Percentiles rank a stretch among this genome's conserved stretches.
These are phyloP conservation scores for Asterochloris erici DNA, from an alignment of 139 green algal genomes.

Conservation along the genomic window DNA sequence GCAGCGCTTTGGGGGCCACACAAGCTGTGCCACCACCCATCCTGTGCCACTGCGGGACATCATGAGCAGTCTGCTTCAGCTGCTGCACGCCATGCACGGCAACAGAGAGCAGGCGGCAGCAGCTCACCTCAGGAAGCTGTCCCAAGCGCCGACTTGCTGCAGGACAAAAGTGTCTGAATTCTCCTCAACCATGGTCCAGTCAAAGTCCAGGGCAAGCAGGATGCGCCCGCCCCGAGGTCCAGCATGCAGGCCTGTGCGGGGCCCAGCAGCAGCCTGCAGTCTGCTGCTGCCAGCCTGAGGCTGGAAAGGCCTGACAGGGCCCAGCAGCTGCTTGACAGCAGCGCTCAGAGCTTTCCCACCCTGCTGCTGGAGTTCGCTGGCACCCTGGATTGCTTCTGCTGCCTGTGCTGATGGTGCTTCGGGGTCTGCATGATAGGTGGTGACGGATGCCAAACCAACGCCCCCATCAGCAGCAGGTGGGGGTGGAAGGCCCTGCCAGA, in stretches of 20 bases:
- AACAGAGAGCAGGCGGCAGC: background rate
- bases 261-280: too few species aligned
- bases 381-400: background rate
- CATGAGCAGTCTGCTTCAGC: background rate
- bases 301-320: background rate
- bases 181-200: slow-evolving; percentile 46
- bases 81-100: too few species aligned
- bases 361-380: background rate
- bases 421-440: background rate
- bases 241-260: background rate
- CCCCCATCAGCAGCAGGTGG: too few species aligned
- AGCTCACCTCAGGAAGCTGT: slow-evolving; percentile 5
- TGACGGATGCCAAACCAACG: background rate
- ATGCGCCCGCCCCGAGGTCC: background rate
- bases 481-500: background rate
- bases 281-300: too few species aligned
- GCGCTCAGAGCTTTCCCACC: background rate
- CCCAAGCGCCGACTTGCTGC: slow-evolving; percentile 17
- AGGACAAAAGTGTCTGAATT: slow-evolving; percentile 50
- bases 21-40: too few species aligned
- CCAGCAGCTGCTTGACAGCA: background rate
- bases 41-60: background rate
- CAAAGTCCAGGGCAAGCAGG: slow-evolving; percentile 40
- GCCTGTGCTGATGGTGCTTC: background rate
- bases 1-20: too few species aligned